Conservation (phyloP, 768 basidiomycete species). For the Tephrocybe rancida region DNA sequence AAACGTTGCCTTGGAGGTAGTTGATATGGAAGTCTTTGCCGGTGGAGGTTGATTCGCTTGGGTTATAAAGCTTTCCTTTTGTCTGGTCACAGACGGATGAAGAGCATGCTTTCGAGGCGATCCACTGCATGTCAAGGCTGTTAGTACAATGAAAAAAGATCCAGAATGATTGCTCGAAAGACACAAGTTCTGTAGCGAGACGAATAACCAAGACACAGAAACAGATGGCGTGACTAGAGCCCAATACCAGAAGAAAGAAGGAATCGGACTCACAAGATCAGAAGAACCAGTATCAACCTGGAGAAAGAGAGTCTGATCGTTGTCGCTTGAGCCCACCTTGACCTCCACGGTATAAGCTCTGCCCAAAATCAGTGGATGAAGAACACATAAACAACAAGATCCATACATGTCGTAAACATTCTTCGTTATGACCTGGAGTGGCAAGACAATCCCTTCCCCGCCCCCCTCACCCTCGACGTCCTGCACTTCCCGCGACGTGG, state of each 20-base stretch:
- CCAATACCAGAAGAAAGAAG: too few relatives aligned
- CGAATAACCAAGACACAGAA: too few relatives aligned
- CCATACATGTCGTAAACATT: conserved; percentile 63
- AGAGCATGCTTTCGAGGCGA: not conserved
- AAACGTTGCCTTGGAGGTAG: conserved; percentile 62
- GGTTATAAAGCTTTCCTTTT: conserved; percentile 47
- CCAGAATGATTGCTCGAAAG: not conserved
- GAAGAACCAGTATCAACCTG: conserved; percentile 86
- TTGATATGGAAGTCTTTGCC: conserved; percentile 46
- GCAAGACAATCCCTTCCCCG: conserved; percentile 59
- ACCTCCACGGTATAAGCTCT: conserved; percentile 70
- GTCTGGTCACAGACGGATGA: not conserved
- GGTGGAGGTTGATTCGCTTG: conserved; percentile 47
- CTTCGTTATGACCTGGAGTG: conserved; percentile 54
- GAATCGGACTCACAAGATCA: conserved; percentile 67
- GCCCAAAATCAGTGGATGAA: not conserved
- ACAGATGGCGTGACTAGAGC: too few relatives aligned
- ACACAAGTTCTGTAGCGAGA: too few relatives aligned
- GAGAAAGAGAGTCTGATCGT: conserved; percentile 53
- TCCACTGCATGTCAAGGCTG: not conserved
- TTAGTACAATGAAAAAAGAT: too few relatives aligned
- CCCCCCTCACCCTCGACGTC: conserved; percentile 45
- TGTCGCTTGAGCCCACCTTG: conserved; percentile 45
- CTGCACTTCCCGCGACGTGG: not conserved
- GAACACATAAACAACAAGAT: not conserved